Base-by-base conservation (phyloP, 495 filamentous ascomycete species). In the Schizothecium vesticola region DNA sequence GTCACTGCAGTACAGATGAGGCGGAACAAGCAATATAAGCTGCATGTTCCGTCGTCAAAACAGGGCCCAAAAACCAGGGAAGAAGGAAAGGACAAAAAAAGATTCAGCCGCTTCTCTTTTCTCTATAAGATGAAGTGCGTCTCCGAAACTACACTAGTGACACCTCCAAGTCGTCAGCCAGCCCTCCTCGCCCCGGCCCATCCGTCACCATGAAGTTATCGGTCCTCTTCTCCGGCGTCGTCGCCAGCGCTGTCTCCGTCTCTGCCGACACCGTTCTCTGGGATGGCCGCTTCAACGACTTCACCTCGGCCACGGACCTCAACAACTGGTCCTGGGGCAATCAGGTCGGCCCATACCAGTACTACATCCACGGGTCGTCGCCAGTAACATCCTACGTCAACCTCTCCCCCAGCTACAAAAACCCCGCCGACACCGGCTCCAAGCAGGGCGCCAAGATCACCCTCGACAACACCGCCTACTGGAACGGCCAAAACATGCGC, bases 331-430 rank as follows among this genome's bases (percentile, higher is more conserved):
- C 87, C 13, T 92, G 86, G 85, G 81, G 81, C 0, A 87, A 86
- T 75, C 84, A 89, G 78, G 85, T 90, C 66, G 87, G 87, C 9
- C 83, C 87, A 1, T 92, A 87, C 77, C 88, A 91, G 74, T 91
- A 89, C 81, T 91, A 92, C 79, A 92, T 92, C 78, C 87, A 91
- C 79, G 88, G 88, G 4, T 73, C 77, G 9, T 84, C 80, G 22
- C 51, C 75, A 3, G 86, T 88, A 3, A 79, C 80, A 19, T 71
- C 85, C 62, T 90, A 91, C 69, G 83, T 91, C 62, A 86, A 84
- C 67, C 79, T 90, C 0, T 80, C 73, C 12, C 70, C 77, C 33
- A 63, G 70, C 61, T 88, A 81, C 84, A 90, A 90, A 79, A 92
- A 91, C 78, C 89, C 89, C 0, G 87, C 86, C 62, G 88, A 90